Evolutionary conservation across 1,284 basidiomycete genomes (phyloP).

Genomic region (Fomitopsis pinicola): DNA sequence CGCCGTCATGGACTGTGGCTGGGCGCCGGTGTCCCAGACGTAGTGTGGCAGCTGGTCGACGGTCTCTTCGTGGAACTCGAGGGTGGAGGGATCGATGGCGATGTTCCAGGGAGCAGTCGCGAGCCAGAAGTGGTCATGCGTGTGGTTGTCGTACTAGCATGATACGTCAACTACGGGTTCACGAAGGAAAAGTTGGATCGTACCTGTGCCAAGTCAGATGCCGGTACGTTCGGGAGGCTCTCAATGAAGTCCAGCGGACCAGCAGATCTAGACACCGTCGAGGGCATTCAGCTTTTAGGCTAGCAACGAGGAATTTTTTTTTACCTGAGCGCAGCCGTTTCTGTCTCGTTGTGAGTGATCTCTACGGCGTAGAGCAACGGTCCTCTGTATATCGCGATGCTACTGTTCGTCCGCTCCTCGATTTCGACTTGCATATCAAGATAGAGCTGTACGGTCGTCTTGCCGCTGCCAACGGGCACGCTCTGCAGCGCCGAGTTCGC

Average conservation of each 20-base stretch:
- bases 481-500: constrained; percentile 38
- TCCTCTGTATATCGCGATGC: constrained; percentile 52
- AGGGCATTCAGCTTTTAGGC: background rate
- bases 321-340: background rate
- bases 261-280: background rate
- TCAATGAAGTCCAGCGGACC: constrained; percentile 34
- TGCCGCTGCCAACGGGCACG: constrained; percentile 40
- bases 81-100: constrained; percentile 51
- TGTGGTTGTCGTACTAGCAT: background rate
- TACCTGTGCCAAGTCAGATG: background rate
- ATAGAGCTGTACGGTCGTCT: background rate
- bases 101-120: constrained; percentile 47
- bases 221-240: background rate
- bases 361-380: constrained; percentile 46
- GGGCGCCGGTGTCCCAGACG: constrained; percentile 47
- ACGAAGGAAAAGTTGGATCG: background rate
- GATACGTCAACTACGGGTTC: background rate
- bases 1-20: constrained; percentile 47
- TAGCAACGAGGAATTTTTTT: background rate
- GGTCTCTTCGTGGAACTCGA: constrained; percentile 38
- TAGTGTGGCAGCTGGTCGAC: constrained; percentile 44
- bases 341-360: background rate
- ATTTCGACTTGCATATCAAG: background rate
- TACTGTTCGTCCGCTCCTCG: constrained; percentile 47
- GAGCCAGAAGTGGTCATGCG: constrained; percentile 3